Percentiles rank a stretch among this genome's conserved stretches.
Evolutionary conservation across 345 rosid species (phyloP).

Genomic region (Camelina laxa): DNA sequence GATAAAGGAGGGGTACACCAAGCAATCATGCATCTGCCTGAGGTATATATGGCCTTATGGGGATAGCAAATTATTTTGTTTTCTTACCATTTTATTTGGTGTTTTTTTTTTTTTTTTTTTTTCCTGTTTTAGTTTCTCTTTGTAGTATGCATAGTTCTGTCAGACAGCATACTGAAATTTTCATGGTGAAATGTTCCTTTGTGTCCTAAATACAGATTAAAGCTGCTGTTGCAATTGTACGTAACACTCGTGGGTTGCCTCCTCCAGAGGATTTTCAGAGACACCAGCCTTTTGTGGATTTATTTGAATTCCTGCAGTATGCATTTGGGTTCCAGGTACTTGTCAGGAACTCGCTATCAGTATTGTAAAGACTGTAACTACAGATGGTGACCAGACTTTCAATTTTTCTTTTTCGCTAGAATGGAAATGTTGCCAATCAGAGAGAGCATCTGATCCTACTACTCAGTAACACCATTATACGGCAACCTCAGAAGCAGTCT

Average conservation of each 20-base stretch:
- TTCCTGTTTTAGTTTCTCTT: conserved; percentile 2
- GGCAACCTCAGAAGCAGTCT: conserved; percentile 63
- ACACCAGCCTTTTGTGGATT: conserved; percentile 58
- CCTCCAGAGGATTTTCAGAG: conserved; percentile 57
- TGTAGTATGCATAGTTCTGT: conserved; percentile 1
- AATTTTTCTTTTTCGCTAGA: conserved; percentile 48
- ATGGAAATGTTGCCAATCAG: conserved; percentile 89
- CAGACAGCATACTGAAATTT: background rate
- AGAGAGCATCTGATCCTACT: conserved; percentile 94
- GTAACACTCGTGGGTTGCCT: conserved; percentile 67
- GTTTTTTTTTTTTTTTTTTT: too few relatives aligned
- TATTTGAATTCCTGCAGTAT: conserved; percentile 76
- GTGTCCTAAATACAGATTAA: conserved; percentile 59
- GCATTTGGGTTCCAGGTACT: conserved; percentile 92
- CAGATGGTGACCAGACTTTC: conserved; percentile 18
- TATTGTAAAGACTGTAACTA: conserved; percentile 14
- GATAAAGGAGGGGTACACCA: conserved; percentile 83
- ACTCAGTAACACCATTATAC: conserved; percentile 67
- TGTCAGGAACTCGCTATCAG: conserved; percentile 8
- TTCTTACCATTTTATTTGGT: conserved; percentile 11
- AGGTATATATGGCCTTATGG: conserved; percentile 56
- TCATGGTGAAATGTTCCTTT: conserved; percentile 16
- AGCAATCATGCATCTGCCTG: conserved; percentile 79
- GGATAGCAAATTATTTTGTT: conserved; percentile 9
- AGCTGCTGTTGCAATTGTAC: conserved; percentile 75